A percentile compares a stretch with the other conserved stretches of the same genome.
Conservation (phyloP, 441 rosid species). For the Euphorbia celastroides region DNA sequence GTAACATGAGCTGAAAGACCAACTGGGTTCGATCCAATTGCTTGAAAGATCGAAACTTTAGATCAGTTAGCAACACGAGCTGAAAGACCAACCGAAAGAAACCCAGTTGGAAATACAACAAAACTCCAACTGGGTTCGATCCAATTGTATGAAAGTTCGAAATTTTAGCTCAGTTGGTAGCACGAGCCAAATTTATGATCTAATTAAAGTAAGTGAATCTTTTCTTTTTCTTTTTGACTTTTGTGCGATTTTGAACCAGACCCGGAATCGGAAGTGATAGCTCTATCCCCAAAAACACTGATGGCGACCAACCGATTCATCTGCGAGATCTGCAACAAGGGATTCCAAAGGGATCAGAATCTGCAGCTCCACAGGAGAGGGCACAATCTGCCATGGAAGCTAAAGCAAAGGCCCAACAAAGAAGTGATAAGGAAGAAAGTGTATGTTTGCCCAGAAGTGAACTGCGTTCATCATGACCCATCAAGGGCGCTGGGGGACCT, state of each 20-base stretch:
- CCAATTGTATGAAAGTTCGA: too few species aligned
- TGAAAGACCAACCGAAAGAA: neutral
- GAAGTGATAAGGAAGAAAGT: constrained; percentile 65
- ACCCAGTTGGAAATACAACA: neutral
- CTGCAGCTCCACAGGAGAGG: constrained; percentile 81
- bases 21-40: too few species aligned
- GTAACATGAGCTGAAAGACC: too few species aligned
- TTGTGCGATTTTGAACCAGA: constrained; percentile 28
- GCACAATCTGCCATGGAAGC: constrained; percentile 82
- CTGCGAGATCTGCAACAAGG: too few species aligned
- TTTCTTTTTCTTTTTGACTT: neutral
- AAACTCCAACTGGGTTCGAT: too few species aligned
- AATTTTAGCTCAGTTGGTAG: too few species aligned
- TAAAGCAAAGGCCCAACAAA: constrained; percentile 67
- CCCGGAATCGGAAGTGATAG: constrained; percentile 87
- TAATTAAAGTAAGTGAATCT: too few species aligned
- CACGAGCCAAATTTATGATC: too few species aligned
- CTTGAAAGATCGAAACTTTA: too few species aligned
- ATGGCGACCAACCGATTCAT: constrained; percentile 77
- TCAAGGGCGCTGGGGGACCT: constrained; percentile 80
- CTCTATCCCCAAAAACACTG: constrained; percentile 74
- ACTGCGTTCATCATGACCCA: constrained; percentile 81
- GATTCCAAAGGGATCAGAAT: too few species aligned
- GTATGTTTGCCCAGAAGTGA: constrained; percentile 70
- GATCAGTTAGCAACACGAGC: too few species aligned